These are phyloP conservation scores for Aspergillus diversus DNA, from an alignment of 495 filamentous ascomycete species.

Conservation along the genomic window DNA sequence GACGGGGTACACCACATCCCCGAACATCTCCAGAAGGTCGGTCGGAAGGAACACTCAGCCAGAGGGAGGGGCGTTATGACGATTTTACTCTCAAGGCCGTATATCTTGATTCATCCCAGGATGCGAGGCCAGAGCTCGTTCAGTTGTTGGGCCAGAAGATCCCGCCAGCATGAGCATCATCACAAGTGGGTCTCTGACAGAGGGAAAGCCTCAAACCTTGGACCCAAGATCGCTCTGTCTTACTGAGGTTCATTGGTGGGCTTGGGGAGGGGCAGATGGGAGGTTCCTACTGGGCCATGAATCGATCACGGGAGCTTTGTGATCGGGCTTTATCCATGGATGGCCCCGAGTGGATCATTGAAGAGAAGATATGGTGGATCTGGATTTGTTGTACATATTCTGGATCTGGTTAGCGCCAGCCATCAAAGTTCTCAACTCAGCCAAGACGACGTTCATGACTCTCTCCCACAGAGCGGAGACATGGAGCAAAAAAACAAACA, in stretches of 20 bases:
- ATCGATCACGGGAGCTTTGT: conserved; percentile 13
- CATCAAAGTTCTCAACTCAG: conserved; percentile 13
- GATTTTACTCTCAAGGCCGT: neutral
- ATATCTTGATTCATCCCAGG: too few species aligned
- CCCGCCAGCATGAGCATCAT: neutral
- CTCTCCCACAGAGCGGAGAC: neutral
- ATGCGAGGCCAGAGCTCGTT: too few species aligned
- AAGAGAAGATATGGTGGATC: conserved; percentile 3
- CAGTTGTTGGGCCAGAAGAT: too few species aligned
- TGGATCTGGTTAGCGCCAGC: conserved; percentile 24
- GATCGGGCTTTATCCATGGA: conserved; percentile 5
- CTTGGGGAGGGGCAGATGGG: neutral
- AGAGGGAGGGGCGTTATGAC: neutral
- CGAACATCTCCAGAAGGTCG: neutral
- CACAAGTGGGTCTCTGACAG: neutral
- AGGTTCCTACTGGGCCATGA: conserved; percentile 14
- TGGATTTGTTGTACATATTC: conserved; percentile 21
- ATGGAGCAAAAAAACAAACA: neutral
- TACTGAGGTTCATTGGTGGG: neutral
- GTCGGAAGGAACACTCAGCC: neutral
- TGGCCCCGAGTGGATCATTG: neutral
- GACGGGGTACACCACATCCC: neutral
- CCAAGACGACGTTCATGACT: too few species aligned
- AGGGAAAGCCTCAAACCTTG: neutral
- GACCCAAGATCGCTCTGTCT: conserved; percentile 1